Evolutionary conservation across 1,139 yeast genomes (phyloP).

Genomic region (Debaryomyces psychrophilus): DNA sequence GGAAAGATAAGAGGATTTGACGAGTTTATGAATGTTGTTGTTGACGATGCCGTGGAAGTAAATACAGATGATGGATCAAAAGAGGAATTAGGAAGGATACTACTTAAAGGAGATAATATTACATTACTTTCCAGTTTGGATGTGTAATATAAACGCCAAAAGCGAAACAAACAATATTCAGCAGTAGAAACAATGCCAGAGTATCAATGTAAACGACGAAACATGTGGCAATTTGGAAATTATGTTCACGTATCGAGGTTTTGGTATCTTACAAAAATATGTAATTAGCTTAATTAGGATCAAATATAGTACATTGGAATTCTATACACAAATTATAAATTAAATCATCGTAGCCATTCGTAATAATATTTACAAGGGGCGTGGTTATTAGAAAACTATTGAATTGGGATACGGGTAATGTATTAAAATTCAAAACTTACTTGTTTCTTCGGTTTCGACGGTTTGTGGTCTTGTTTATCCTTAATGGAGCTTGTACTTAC

Average conservation of each 20-base stretch:
- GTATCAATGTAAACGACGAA: not conserved
- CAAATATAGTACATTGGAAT: slow-evolving; percentile 1
- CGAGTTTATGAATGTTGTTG: slow-evolving; percentile 95
- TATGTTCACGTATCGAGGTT: not conserved
- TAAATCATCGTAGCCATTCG: not conserved
- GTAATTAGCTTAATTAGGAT: not conserved
- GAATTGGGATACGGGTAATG: no score
- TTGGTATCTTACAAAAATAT: slow-evolving; percentile 8
- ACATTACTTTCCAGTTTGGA: slow-evolving; percentile 71
- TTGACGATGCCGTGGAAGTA: slow-evolving; percentile 84
- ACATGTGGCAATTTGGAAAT: not conserved
- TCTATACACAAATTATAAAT: not conserved
- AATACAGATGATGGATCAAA: slow-evolving; percentile 44
- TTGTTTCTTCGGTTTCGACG: slow-evolving; percentile 24
- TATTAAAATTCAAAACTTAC: slow-evolving; percentile 22
- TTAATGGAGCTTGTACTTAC: slow-evolving; percentile 16
- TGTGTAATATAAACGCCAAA: slow-evolving; percentile 18
- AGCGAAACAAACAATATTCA: not conserved
- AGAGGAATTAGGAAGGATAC: slow-evolving; percentile 53
- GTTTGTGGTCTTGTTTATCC: slow-evolving; percentile 12
- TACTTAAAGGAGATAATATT: slow-evolving; percentile 93
- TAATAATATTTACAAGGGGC: no score
- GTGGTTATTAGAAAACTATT: not conserved
- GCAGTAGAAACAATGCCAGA: not conserved
- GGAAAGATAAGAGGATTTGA: slow-evolving; percentile 93